A percentile compares a stretch with the other conserved stretches of the same genome.
Conservation (phyloP, 2,329 filamentous ascomycete genomes). For the Penicillium olsonii region DNA sequence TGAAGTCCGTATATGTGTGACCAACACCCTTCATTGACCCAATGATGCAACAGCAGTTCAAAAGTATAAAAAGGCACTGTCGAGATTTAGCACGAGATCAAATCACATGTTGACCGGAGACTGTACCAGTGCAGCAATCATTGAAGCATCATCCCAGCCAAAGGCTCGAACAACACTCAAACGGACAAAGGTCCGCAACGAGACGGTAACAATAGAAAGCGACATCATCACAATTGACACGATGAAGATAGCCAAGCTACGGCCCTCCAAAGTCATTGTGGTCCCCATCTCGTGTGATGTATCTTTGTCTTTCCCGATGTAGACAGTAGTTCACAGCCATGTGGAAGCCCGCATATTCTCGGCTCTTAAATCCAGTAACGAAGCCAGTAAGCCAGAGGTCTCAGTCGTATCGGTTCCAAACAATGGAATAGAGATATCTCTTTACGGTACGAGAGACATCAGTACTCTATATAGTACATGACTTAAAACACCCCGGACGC, state of each 20-base stretch:
- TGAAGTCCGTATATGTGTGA: conserved; percentile 8
- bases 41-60: conserved; percentile 7
- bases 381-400: neutral
- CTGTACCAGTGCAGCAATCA: conserved; percentile 25
- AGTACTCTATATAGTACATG: neutral
- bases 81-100: neutral
- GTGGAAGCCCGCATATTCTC: neutral
- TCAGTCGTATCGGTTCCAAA: no score
- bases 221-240: conserved; percentile 20
- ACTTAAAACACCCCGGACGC: neutral
- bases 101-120: neutral
- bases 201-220: conserved; percentile 20
- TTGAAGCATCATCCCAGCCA: conserved; percentile 28
- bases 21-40: conserved; percentile 11
- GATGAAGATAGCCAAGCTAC: conserved; percentile 21
- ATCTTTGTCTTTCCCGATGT: neutral
- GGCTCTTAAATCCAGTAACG: neutral
- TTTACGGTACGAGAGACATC: neutral
- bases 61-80: conserved; percentile 7
- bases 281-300: conserved; percentile 4
- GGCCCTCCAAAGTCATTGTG: conserved; percentile 19
- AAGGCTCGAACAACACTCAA: conserved; percentile 21
- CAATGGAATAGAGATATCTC: no score
- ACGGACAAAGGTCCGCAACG: conserved; percentile 25
- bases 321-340: neutral